phyloP scores from a whole-genome alignment of 1,284 basidiomycete genomes.

The Rhodofomes roseus region DNA sequence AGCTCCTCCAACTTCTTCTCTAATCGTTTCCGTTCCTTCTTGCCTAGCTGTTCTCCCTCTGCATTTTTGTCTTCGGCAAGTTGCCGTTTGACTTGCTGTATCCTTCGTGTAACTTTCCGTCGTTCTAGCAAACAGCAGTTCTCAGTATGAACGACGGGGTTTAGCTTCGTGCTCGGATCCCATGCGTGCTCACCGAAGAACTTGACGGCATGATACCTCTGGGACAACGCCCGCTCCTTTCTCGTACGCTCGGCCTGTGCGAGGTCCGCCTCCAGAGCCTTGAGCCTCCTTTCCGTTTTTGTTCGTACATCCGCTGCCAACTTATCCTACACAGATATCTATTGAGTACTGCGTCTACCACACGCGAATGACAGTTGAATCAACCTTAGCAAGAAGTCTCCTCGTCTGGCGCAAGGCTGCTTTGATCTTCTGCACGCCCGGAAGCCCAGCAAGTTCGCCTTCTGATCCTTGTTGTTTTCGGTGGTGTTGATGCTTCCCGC shows the following conservation, averaged over 20 bases:
- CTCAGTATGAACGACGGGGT: background rate
- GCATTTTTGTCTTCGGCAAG: constrained; percentile 29
- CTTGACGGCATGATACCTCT: constrained; percentile 82
- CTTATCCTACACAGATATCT: constrained; percentile 49
- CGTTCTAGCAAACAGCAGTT: constrained; percentile 51
- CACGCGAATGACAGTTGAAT: too few relatives aligned
- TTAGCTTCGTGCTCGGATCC: too few relatives aligned
- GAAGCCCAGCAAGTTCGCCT: constrained; percentile 18
- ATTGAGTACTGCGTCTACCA: too few relatives aligned
- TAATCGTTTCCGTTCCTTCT: constrained; percentile 38
- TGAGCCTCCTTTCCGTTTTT: constrained; percentile 72
- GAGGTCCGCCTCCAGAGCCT: constrained; percentile 74
- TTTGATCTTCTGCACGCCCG: constrained; percentile 79
- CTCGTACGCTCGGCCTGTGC: constrained; percentile 51
- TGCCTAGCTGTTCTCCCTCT: constrained; percentile 16
- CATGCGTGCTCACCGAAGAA: constrained; percentile 94
- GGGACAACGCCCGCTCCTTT: constrained; percentile 71
- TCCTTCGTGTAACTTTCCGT: constrained; percentile 74
- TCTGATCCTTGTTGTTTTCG: background rate
- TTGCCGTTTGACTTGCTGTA: constrained; percentile 58
- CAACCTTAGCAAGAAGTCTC: constrained; percentile 77
- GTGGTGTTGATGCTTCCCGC: background rate
- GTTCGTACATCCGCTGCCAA: constrained; percentile 77
- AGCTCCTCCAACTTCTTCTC: constrained; percentile 52
- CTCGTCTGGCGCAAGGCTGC: constrained; percentile 74